Percentiles rank a stretch among this genome's conserved stretches.
These are phyloP conservation scores for Phytophthora litchii DNA, from an alignment of 352 stramenopile genomes.

Conservation along the genomic window DNA sequence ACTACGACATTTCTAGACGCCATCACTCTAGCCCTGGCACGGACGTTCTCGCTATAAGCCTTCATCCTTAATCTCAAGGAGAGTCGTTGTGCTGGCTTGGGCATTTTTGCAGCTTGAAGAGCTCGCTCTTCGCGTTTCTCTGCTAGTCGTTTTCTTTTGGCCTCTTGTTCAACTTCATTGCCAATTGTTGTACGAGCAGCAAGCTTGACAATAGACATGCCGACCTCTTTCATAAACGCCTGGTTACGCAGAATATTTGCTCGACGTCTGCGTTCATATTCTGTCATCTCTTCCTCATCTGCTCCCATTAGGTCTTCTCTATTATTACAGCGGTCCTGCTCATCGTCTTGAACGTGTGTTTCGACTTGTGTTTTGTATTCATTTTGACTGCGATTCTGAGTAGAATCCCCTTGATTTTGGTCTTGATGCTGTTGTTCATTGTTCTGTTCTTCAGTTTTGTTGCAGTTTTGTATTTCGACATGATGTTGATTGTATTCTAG, in stretches of 20 bases:
- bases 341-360: neutral
- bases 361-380: neutral
- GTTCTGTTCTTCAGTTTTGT: too few relatives aligned
- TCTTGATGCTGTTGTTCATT: neutral
- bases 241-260: constrained; percentile 81
- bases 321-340: neutral
- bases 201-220: constrained; percentile 66
- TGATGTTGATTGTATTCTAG: neutral
- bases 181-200: constrained; percentile 49
- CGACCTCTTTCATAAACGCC: constrained; percentile 70
- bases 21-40: neutral
- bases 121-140: neutral
- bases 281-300: constrained; percentile 30
- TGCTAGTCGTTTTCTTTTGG: constrained; percentile 8
- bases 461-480: neutral
- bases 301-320: neutral
- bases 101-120: neutral
- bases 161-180: constrained; percentile 8
- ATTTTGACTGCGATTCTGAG: neutral
- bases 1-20: neutral
- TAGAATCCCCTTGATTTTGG: neutral
- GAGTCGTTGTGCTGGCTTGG: neutral
- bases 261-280: constrained; percentile 71
- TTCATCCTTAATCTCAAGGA: neutral
- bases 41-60: neutral